Evolutionary conservation across 768 basidiomycete genomes (phyloP).

Genomic region (Trametes cingulata): DNA sequence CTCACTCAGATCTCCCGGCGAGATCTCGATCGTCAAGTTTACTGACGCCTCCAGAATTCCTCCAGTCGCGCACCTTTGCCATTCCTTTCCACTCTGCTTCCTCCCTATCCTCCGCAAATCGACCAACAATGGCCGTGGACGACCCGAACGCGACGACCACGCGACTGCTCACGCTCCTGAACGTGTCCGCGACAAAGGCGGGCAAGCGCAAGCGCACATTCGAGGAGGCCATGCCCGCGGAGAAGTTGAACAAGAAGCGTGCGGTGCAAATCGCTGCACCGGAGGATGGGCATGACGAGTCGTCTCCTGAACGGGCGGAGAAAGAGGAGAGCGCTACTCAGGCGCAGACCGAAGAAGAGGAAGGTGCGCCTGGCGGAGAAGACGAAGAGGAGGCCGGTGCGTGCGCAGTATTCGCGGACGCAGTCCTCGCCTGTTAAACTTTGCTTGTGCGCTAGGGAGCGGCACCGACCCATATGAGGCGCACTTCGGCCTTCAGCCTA

Average conservation of each 20-base stretch:
- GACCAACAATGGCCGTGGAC: slow-evolving; percentile 28
- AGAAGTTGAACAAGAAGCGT: slow-evolving; percentile 74
- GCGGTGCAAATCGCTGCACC: slow-evolving; percentile 30
- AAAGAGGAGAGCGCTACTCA: neutral
- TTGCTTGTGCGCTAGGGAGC: slow-evolving; percentile 13
- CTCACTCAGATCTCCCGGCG: neutral
- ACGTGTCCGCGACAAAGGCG: slow-evolving; percentile 80
- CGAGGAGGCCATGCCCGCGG: slow-evolving; percentile 37
- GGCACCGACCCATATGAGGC: slow-evolving; percentile 57
- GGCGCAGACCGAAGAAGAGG: slow-evolving; percentile 23
- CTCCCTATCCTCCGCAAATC: too few relatives aligned
- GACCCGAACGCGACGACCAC: slow-evolving; percentile 63
- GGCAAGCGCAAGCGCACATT: slow-evolving; percentile 51
- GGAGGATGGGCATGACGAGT: slow-evolving; percentile 9
- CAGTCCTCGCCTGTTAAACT: neutral
- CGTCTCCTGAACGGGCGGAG: slow-evolving; percentile 16
- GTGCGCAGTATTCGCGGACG: neutral
- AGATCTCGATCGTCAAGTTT: slow-evolving; percentile 1
- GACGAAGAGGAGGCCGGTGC: slow-evolving; percentile 22
- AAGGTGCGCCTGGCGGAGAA: slow-evolving; percentile 17
- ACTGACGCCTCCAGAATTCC: neutral
- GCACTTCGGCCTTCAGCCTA: slow-evolving; percentile 70
- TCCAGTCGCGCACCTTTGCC: too few relatives aligned
- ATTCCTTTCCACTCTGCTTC: neutral
- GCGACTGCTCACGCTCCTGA: slow-evolving; percentile 82